A percentile compares a stretch with the other conserved stretches of the same genome.
These are phyloP conservation scores for Daldinia caldariorum DNA, from an alignment of 495 filamentous ascomycete species.

Conservation along the genomic window DNA sequence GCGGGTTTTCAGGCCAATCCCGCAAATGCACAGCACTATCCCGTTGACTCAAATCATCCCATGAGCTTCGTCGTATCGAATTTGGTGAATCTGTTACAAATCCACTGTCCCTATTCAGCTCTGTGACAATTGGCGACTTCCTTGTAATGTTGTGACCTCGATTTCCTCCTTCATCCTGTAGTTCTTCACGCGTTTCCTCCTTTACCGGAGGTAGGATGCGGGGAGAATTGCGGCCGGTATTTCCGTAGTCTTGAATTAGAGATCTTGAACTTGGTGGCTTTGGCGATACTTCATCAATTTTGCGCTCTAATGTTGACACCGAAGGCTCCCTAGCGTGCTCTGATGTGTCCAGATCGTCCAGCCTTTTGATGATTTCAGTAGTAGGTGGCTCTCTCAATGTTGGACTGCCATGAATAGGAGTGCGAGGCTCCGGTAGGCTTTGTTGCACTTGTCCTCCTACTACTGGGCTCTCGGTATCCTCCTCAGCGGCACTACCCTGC, in stretches of 20 bases:
- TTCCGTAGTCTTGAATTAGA: constrained; percentile 33
- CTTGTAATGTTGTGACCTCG: background rate
- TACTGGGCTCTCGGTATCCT: constrained; percentile 37
- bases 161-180: constrained; percentile 45
- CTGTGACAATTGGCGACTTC: constrained; percentile 33
- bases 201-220: constrained; percentile 54
- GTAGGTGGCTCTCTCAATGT: constrained; percentile 22
- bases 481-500: constrained; percentile 13
- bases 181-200: constrained; percentile 53
- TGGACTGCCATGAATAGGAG: constrained; percentile 5
- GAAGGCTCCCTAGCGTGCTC: constrained; percentile 29
- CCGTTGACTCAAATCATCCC: constrained; percentile 50
- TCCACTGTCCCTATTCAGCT: constrained; percentile 61
- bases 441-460: constrained; percentile 32
- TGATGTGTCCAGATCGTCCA: constrained; percentile 43
- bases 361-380: constrained; percentile 36
- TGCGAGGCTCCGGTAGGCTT: constrained; percentile 29
- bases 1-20: constrained; percentile 43
- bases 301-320: constrained; percentile 18
- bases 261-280: constrained; percentile 33
- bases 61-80: constrained; percentile 44
- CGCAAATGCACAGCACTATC: constrained; percentile 65
- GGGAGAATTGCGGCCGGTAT: constrained; percentile 51
- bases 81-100: constrained; percentile 57
- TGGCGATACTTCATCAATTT: constrained; percentile 7